A percentile compares a stretch with the other conserved stretches of the same genome.
Conservation (phyloP, 805 yeast genomes). For the Candida jianshihensis region DNA sequence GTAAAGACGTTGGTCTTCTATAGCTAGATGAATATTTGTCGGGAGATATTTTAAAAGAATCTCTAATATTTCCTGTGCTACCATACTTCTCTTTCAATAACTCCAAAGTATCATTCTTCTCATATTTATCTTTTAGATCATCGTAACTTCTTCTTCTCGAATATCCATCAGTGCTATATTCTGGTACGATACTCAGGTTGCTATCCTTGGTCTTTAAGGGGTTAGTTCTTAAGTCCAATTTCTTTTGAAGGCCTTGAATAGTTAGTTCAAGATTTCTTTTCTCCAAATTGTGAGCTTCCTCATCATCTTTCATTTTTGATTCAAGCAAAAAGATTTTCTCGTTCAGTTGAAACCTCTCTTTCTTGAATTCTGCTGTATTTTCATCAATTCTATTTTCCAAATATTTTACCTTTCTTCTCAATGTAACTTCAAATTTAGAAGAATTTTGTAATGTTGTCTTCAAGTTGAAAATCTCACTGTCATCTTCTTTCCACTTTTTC, state of each 20-base stretch:
- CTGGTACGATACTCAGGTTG: slow-evolving; percentile 2
- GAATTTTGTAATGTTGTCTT: slow-evolving; percentile 8
- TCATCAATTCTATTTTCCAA: slow-evolving; percentile 23
- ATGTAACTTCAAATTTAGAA: slow-evolving; percentile 12
- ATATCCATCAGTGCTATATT: not conserved
- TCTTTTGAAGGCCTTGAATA: slow-evolving; percentile 23
- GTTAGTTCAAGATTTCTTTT: slow-evolving; percentile 18
- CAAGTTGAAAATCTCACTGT: slow-evolving; percentile 9
- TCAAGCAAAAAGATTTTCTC: slow-evolving; percentile 21
- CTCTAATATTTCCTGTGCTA: not conserved
- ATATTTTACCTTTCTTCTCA: slow-evolving; percentile 15
- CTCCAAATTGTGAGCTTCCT: slow-evolving; percentile 18
- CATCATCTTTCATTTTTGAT: slow-evolving; percentile 19
- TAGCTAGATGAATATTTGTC: not conserved
- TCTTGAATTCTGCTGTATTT: slow-evolving; percentile 18
- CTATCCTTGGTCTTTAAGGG: not conserved
- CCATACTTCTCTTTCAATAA: slow-evolving; percentile 3
- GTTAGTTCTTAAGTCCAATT: slow-evolving; percentile 2
- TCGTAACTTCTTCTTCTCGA: slow-evolving; percentile 2
- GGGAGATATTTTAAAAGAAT: slow-evolving; percentile 1
- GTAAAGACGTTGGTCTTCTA: not conserved
- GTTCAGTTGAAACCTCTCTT: slow-evolving; percentile 23
- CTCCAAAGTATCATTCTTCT: slow-evolving; percentile 5
- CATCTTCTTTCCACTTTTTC: slow-evolving; percentile 7
- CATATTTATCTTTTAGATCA: not conserved